These are phyloP conservation scores for Thuja plicata DNA, from an alignment of 83 land plant genomes.

Conservation along the genomic window DNA sequence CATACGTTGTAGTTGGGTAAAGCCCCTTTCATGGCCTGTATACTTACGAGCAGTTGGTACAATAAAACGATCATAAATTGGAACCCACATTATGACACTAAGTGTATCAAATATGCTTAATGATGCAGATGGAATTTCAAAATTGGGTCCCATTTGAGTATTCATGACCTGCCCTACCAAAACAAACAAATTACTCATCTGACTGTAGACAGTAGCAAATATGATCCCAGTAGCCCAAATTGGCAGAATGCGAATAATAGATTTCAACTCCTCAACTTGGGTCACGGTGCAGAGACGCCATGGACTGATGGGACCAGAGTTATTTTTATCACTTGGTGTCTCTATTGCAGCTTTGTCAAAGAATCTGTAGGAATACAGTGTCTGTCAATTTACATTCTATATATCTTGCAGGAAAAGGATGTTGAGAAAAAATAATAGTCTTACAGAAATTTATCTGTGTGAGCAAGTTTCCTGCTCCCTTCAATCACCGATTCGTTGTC, in stretches of 20 bases:
- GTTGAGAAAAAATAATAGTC: neutral
- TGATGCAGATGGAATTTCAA: conserved; percentile 51
- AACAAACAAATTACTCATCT: conserved; percentile 65
- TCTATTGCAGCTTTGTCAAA: conserved; percentile 59
- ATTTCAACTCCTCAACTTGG: conserved; percentile 64
- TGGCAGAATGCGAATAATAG: conserved; percentile 51
- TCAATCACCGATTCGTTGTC: conserved; percentile 44
- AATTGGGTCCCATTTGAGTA: conserved; percentile 35
- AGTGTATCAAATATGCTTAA: conserved; percentile 38
- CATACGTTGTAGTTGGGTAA: conserved; percentile 69
- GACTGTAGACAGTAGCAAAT: conserved; percentile 45
- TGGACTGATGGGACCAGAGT: conserved; percentile 14
- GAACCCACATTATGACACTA: conserved; percentile 46
- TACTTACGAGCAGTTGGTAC: conserved; percentile 46
- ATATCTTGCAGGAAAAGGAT: neutral
- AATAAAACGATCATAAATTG: conserved; percentile 49
- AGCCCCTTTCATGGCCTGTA: conserved; percentile 56
- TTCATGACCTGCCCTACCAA: conserved; percentile 48
- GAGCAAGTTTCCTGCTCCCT: conserved; percentile 70
- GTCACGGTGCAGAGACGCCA: conserved; percentile 66
- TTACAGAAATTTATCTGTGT: conserved; percentile 40
- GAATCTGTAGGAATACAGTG: conserved; percentile 30
- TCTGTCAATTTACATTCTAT: neutral
- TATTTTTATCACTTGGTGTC: conserved; percentile 22
- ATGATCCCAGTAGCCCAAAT: conserved; percentile 58